Evolutionary conservation across 225 moss, liverwort and hornwort species (phyloP).

Genomic region (Rhytidiadelphus loreus): DNA sequence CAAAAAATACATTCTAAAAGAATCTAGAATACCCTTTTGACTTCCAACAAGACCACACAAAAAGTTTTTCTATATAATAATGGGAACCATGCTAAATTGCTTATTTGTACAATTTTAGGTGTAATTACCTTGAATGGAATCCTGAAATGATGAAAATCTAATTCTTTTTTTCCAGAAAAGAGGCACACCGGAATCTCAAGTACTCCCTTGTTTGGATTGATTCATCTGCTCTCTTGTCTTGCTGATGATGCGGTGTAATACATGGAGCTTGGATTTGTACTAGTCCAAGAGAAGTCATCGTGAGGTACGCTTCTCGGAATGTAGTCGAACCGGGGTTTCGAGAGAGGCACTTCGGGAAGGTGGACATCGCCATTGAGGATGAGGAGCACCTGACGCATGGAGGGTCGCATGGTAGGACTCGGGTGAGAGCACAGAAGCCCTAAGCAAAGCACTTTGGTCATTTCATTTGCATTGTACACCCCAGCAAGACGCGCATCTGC

Average conservation of each 20-base stretch:
- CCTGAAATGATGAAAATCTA: background rate
- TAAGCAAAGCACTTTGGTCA: background rate
- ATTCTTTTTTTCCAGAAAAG: background rate
- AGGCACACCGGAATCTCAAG: background rate
- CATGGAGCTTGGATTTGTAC: background rate
- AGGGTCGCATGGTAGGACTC: background rate
- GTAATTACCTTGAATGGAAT: background rate
- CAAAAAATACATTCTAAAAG: too few species aligned
- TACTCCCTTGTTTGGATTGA: too few species aligned
- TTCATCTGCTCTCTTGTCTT: background rate
- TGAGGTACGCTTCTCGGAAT: background rate
- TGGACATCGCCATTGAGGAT: background rate
- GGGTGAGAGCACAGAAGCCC: constrained; percentile 9
- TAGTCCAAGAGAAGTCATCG: background rate
- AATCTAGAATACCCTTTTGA: too few species aligned
- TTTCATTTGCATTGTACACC: background rate
- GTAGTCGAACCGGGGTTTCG: background rate
- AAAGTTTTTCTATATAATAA: too few species aligned
- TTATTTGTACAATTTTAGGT: too few species aligned
- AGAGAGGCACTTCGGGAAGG: background rate
- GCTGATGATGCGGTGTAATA: background rate
- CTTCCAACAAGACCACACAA: too few species aligned
- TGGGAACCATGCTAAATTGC: too few species aligned
- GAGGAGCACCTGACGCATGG: background rate
- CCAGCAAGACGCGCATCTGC: background rate